Percentiles rank a stretch among this genome's conserved stretches.
Conservation (phyloP, 2,329 filamentous ascomycete species). For the Diaporthe vaccinii region DNA sequence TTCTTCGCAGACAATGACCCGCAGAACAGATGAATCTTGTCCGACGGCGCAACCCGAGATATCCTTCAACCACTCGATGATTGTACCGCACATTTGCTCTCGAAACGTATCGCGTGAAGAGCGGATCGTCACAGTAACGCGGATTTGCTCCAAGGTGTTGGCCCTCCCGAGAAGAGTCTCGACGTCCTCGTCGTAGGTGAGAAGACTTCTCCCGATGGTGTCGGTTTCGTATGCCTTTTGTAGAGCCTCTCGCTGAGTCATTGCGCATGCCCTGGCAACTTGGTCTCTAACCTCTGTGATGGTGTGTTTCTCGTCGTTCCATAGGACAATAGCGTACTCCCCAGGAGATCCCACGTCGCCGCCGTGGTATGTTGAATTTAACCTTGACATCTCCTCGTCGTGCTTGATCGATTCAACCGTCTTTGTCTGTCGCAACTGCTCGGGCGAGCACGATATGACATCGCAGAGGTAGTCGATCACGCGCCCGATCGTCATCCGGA, state of each 20-base stretch:
- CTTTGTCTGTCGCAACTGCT: slow-evolving; percentile 90
- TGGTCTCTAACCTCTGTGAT: slow-evolving; percentile 91
- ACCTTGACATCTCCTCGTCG: slow-evolving; percentile 84
- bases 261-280: slow-evolving; percentile 88
- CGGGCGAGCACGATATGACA: slow-evolving; percentile 96
- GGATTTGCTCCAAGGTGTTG: slow-evolving; percentile 92
- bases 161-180: slow-evolving; percentile 82
- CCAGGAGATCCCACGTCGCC: slow-evolving; percentile 75
- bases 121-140: slow-evolving; percentile 94
- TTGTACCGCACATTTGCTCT: slow-evolving; percentile 98
- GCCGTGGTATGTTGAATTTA: slow-evolving; percentile 81
- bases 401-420: slow-evolving; percentile 82
- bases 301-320: slow-evolving; percentile 99
- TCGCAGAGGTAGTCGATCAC: slow-evolving; percentile 96
- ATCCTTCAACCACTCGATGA: slow-evolving; percentile 95
- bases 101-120: slow-evolving; percentile 95
- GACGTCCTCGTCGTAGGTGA: slow-evolving; percentile 82
- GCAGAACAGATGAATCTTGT: slow-evolving; percentile 81
- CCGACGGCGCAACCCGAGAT: slow-evolving; percentile 91
- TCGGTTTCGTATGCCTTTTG: slow-evolving; percentile 89
- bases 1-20: slow-evolving; percentile 89
- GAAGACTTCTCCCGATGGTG: slow-evolving; percentile 85
- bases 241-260: slow-evolving; percentile 76
- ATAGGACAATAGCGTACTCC: slow-evolving; percentile 88
- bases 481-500: slow-evolving; percentile 87